Evolutionary conservation across 2,329 filamentous ascomycete genomes (phyloP), one percentile per base, ranked within the genome.

Genomic region (Chalaropsis thielavioides): DNA sequence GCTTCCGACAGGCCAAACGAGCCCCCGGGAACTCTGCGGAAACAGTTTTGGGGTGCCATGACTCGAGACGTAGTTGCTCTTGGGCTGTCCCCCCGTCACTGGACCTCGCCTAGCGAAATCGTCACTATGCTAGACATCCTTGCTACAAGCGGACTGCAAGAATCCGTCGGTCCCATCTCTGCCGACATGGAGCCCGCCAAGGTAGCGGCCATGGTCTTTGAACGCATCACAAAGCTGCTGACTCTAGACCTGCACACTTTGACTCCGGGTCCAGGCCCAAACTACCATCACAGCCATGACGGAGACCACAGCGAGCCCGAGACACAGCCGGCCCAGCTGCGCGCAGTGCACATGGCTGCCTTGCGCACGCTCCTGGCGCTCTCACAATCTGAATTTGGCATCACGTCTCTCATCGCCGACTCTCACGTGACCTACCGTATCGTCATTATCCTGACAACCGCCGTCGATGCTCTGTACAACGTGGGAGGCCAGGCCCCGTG

Each of bases 381-480:
- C 71, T 81, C 83, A 1, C 76, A 78, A 5, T 82, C 82, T n/a
- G 75, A 80, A 0, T 83, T 88, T 70, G 87, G 87, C 8, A 80
- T 82, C 1, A 72, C 78, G 27, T 82, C 88, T 58, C 79, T 96
- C 8, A 87, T 87, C 0, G 76, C 77, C 4, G 88, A 94, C 72
- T 80, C 81, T 2, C 82, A 81, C 49, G 84, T 85, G 13, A 83
- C 95, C 17, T 90, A 89, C 0, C 83, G 89, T 2, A 76, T 96
- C 0, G 85, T 95, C 31, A 82, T 84, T 31, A 83, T 88, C 3
- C 72, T 83, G 15, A 78, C 76, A 62, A 76, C 74, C 56, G 83
- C 92, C 62, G 86, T 94, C 66, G 87, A 90, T 68, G 84, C 88
- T 68, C 76, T 96, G 22, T 88, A 91, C 71, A 81, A 87, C 67